A percentile compares a stretch with the other conserved stretches of the same genome.
These are phyloP conservation scores for Talaromyces liani DNA, from an alignment of 495 filamentous ascomycete species.

Conservation along the genomic window DNA sequence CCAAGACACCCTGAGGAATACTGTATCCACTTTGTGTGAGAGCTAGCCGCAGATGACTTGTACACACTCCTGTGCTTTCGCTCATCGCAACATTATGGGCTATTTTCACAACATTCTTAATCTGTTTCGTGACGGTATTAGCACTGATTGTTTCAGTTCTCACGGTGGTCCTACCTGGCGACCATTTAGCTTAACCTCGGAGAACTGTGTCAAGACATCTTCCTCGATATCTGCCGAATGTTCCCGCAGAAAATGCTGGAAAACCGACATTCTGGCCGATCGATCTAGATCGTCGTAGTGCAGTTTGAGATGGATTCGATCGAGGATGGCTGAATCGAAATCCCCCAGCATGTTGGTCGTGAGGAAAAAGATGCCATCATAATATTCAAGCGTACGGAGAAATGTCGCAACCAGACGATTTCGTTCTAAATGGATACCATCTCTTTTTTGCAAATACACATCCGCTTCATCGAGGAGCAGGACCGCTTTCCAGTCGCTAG, in stretches of 20 bases:
- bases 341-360: conserved; percentile 47
- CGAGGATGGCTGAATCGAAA: conserved; percentile 45
- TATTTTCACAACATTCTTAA: conserved; percentile 3
- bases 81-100: conserved; percentile 2
- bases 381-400: conserved; percentile 44
- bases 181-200: neutral
- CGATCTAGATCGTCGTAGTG: conserved; percentile 35
- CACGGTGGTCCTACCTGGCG: conserved; percentile 11
- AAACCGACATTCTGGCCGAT: conserved; percentile 21
- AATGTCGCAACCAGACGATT: conserved; percentile 45
- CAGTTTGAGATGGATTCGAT: conserved; percentile 43
- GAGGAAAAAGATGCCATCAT: conserved; percentile 57
- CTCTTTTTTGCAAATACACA: conserved; percentile 35
- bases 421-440: conserved; percentile 23
- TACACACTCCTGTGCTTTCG: neutral
- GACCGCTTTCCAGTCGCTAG: conserved; percentile 33
- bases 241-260: conserved; percentile 19
- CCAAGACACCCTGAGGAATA: conserved; percentile 1
- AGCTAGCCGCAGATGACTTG: neutral
- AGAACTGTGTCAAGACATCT: neutral
- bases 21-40: neutral
- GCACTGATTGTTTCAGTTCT: neutral
- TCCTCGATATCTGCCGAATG: neutral
- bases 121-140: neutral
- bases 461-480: conserved; percentile 41